Conservation (phyloP, 2,329 filamentous ascomycete species). For the Rhinocladiella mackenziei region DNA sequence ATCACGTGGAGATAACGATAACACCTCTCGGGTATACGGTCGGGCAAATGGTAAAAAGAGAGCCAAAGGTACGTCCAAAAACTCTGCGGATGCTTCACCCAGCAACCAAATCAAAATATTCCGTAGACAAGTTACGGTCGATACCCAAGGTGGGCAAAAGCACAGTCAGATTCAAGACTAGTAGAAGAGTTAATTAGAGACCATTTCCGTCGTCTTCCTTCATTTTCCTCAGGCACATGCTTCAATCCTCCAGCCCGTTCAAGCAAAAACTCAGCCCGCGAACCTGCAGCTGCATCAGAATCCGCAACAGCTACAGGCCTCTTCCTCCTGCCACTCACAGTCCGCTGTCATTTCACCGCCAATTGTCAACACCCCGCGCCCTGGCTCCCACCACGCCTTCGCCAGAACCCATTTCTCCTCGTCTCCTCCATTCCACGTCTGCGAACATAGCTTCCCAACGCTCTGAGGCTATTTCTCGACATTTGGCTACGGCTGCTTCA, state of each 20-base stretch:
- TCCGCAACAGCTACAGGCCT: conserved; percentile 10
- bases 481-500: conserved; percentile 42
- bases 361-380: conserved; percentile 19
- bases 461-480: conserved; percentile 46
- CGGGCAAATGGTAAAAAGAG: too few species aligned
- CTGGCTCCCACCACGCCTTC: conserved; percentile 24
- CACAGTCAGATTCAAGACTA: neutral
- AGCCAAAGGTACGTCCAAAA: too few species aligned
- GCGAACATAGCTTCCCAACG: conserved; percentile 48
- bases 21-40: too few species aligned
- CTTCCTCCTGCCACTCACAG: conserved; percentile 16
- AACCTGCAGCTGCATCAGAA: conserved; percentile 17
- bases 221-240: conserved; percentile 12
- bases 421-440: conserved; percentile 23
- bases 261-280: conserved; percentile 11
- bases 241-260: conserved; percentile 10
- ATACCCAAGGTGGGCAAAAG: too few species aligned
- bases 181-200: too few species aligned
- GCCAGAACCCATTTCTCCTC: conserved; percentile 23
- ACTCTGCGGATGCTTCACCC: too few species aligned
- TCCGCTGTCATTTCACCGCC: conserved; percentile 26
- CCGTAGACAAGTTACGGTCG: too few species aligned
- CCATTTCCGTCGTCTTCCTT: neutral
- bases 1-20: conserved; percentile 5
- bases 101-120: too few species aligned